A percentile compares a stretch with the other conserved stretches of the same genome.
Conservation (phyloP, 2,329 filamentous ascomycete species). For the Cercospora sp. region DNA sequence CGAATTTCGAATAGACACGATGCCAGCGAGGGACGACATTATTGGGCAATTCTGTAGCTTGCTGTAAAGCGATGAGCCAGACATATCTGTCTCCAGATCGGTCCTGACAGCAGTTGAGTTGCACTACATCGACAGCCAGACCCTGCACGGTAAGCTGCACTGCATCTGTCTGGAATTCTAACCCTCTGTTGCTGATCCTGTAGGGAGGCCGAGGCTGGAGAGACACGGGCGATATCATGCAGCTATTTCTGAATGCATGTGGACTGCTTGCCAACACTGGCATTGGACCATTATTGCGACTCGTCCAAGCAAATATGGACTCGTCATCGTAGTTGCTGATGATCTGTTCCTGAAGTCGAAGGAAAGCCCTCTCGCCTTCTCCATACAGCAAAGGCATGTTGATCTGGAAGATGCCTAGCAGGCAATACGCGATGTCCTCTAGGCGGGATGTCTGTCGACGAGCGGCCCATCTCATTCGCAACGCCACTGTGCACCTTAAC, state of each 20-base stretch:
- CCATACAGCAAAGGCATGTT: too few relatives aligned
- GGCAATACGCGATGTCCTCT: too few relatives aligned
- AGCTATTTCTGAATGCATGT: not conserved
- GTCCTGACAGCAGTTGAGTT: not conserved
- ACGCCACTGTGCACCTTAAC: not conserved
- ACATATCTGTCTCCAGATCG: not conserved
- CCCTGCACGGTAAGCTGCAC: not conserved
- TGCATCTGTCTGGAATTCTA: not conserved
- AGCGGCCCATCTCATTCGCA: not conserved
- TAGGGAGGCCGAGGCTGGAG: not conserved
- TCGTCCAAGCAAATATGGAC: not conserved
- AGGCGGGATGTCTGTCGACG: not conserved
- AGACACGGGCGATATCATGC: not conserved
- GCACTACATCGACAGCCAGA: not conserved
- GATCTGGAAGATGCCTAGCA: too few relatives aligned
- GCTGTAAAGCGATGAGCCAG: not conserved
- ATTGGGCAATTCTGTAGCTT: not conserved
- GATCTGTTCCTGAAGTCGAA: not conserved
- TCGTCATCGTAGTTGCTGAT: not conserved
- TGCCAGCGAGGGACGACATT: not conserved
- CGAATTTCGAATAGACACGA: not conserved
- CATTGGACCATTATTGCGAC: not conserved
- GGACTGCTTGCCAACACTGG: not conserved
- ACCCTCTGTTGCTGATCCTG: not conserved
- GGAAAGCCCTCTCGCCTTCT: not conserved